Evolutionary conservation across 495 filamentous ascomycete genomes (phyloP), one percentile per base, ranked within the genome.

Genomic region (Durotheca rogersii): DNA sequence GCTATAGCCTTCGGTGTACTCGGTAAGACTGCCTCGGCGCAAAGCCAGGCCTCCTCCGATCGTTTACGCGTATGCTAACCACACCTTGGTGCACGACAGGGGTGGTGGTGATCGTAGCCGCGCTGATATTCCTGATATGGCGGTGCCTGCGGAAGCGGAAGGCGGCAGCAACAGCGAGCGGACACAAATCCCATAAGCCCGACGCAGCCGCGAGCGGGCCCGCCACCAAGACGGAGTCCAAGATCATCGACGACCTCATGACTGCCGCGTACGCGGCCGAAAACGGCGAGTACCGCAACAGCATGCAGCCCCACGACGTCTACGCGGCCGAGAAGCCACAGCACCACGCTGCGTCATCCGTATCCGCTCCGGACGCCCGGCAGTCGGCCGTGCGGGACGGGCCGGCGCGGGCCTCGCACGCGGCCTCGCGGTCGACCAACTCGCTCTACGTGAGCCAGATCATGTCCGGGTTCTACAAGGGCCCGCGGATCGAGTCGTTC

Each of bases 191-290:
- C 4, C 44, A 9, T 17, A 21, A 36, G 18, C 25, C 38, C 11
- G 38, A 25, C 9, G 31, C 23, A 4, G 39, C 27, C 12, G 32
- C 47, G 9, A 30, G 48, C 7, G 34, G 21, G 7, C 20, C 40
- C 10, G 12, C 38, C 9, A 40, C 18, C 6, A 53, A 27, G 16
- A 63, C 56, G 11, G 44, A 59, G 21, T 65, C 64, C 0, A 59
- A 56, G 29, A 67, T 64, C 20, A 54, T 69, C 45, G 59, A 65
- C 20, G 62, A 69, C 15, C 62, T 69, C 1, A 57, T 69, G 32
- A 52, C 59, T 9, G 53, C 61, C 1, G 62, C 66, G 6, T 64
- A 69, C 25, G 66, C 64, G 3, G 64, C 62, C 33, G 64, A 66
- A 9, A 63, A 65, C 41, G 66, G 66, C 20, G 45, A 46, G 37